A percentile compares a stretch with the other conserved stretches of the same genome.
These are phyloP conservation scores for Actinomortierella wolfii DNA, from an alignment of 371 early-diverging fungal genomes.

Conservation along the genomic window DNA sequence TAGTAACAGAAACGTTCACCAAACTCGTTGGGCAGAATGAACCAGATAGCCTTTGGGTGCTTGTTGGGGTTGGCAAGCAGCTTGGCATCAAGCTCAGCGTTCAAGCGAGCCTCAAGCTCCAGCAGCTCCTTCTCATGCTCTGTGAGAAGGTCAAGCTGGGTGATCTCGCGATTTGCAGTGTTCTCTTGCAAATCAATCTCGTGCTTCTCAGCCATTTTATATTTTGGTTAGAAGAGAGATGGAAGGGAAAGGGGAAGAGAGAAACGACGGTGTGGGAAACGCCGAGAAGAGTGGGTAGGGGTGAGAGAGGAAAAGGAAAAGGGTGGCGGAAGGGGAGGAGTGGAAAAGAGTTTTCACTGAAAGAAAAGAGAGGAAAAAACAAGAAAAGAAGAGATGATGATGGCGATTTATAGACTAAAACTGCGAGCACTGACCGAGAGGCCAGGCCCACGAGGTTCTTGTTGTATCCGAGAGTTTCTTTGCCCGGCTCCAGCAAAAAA, in stretches of 20 bases:
- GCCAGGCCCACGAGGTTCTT: no score
- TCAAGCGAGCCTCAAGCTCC: constrained; percentile 43
- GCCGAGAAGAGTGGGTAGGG: neutral
- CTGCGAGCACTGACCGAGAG: no score
- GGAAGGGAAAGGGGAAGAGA: neutral
- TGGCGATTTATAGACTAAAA: constrained; percentile 5
- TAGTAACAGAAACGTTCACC: constrained; percentile 51
- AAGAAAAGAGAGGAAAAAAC: constrained; percentile 8
- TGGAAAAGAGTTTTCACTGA: constrained; percentile 23
- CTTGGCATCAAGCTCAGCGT: constrained; percentile 45
- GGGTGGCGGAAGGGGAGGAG: neutral
- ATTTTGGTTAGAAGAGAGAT: neutral
- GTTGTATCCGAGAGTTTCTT: no score
- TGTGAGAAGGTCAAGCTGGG: constrained; percentile 20
- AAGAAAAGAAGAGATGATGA: constrained; percentile 6
- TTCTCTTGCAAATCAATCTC: constrained; percentile 12
- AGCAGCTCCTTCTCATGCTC: constrained; percentile 45
- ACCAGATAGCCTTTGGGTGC: constrained; percentile 49
- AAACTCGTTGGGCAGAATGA: constrained; percentile 54
- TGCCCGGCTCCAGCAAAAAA: no score
- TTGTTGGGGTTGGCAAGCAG: constrained; percentile 42
- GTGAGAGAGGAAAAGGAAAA: neutral
- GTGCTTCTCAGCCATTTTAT: constrained; percentile 15
- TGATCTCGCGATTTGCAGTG: constrained; percentile 5
- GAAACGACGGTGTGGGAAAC: neutral